These are phyloP conservation scores for Fistulifera solaris DNA, from an alignment of 108 stramenopile genomes.

Conservation along the genomic window DNA sequence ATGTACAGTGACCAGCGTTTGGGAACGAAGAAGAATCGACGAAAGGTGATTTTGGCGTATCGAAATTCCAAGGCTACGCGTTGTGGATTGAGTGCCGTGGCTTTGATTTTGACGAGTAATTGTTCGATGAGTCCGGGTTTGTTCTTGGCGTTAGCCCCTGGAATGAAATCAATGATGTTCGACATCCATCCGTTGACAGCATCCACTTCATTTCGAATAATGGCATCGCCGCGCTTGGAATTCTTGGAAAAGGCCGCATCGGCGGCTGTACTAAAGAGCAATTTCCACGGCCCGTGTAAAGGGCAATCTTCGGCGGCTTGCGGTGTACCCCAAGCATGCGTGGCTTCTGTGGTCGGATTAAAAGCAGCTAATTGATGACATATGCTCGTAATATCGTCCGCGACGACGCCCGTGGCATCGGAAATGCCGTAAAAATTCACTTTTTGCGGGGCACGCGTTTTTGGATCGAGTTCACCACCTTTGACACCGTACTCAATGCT, in stretches of 20 bases:
- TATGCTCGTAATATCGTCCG: conserved; percentile 28
- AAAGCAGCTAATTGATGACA: conserved; percentile 11
- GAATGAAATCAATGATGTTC: conserved; percentile 30
- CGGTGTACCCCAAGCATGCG: conserved; percentile 18
- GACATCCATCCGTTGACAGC: conserved; percentile 19
- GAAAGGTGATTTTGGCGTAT: conserved; percentile 39
- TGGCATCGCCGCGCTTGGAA: conserved; percentile 33
- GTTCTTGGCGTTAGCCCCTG: background rate
- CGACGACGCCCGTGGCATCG: conserved; percentile 33
- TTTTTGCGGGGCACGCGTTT: conserved; percentile 40
- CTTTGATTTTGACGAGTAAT: conserved; percentile 22
- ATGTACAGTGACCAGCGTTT: conserved; percentile 22
- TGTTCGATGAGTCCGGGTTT: conserved; percentile 19
- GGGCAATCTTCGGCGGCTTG: conserved; percentile 14
- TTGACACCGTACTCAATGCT: conserved; percentile 49
- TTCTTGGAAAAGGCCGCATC: conserved; percentile 37
- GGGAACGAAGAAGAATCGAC: conserved; percentile 20
- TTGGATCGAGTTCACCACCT: conserved; percentile 48
- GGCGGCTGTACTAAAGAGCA: conserved; percentile 50
- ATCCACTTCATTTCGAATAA: conserved; percentile 29
- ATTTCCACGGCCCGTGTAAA: conserved; percentile 46
- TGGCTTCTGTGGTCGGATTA: conserved; percentile 20
- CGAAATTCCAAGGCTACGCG: conserved; percentile 39
- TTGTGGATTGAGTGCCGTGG: conserved; percentile 12
- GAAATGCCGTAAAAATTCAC: conserved; percentile 47